A percentile compares a stretch with the other conserved stretches of the same genome.
Conservation (phyloP, 768 basidiomycete genomes). For the Lactarius sp. region DNA sequence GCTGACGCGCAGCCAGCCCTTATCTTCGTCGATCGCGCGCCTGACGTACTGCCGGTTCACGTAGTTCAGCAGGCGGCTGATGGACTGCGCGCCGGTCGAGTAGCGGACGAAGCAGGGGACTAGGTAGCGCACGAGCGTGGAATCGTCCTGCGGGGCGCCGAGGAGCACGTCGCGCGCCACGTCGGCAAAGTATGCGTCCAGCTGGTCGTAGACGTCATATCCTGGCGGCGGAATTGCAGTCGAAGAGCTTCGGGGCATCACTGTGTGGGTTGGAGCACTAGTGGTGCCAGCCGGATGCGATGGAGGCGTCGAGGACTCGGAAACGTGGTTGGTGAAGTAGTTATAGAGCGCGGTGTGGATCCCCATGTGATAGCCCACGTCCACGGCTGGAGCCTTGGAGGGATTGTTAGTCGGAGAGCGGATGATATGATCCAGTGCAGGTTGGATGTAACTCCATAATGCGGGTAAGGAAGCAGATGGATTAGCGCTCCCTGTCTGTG, state of each 20-base stretch:
- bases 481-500: constrained; percentile 47
- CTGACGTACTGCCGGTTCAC: constrained; percentile 68
- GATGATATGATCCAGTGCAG: constrained; percentile 73
- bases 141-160: constrained; percentile 39
- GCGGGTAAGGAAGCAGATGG: constrained; percentile 67
- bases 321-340: constrained; percentile 46
- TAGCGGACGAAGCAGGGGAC: constrained; percentile 68
- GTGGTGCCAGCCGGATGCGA: constrained; percentile 6
- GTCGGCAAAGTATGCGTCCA: constrained; percentile 67
- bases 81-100: constrained; percentile 58
- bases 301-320: constrained; percentile 10
- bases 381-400: constrained; percentile 64
- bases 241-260: not conserved
- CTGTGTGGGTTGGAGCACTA: not conserved
- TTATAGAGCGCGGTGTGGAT: constrained; percentile 82
- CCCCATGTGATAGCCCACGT: constrained; percentile 67
- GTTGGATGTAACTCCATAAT: constrained; percentile 70
- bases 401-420: constrained; percentile 58
- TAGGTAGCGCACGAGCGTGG: constrained; percentile 62
- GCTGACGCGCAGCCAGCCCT: constrained; percentile 65
- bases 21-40: constrained; percentile 72
- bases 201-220: constrained; percentile 62
- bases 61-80: constrained; percentile 71
- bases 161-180: constrained; percentile 22
- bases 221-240: constrained; percentile 32